A percentile compares a stretch with the other conserved stretches of the same genome.
Conservation (phyloP, 805 yeast genomes). For the Teunomyces stri region DNA sequence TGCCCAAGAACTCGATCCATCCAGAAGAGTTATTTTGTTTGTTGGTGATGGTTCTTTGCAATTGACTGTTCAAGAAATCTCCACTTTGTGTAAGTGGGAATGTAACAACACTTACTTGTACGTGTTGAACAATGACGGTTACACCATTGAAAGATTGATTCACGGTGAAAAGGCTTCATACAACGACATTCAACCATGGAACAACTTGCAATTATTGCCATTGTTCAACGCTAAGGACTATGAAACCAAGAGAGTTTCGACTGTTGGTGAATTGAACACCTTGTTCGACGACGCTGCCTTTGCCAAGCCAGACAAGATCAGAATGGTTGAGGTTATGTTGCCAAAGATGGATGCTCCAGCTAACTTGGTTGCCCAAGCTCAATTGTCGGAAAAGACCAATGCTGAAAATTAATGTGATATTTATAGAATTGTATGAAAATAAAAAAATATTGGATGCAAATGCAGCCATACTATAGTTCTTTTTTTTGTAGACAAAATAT, state of each 20-base stretch:
- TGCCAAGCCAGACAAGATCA: slow-evolving; percentile 13
- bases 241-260: slow-evolving; percentile 13
- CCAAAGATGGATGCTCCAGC: slow-evolving; percentile 20
- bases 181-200: slow-evolving; percentile 22
- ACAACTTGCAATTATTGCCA: slow-evolving; percentile 15
- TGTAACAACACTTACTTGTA: slow-evolving; percentile 15
- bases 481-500: too few species aligned
- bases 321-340: slow-evolving; percentile 20
- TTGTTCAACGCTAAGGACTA: slow-evolving; percentile 16
- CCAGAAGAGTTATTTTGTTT: slow-evolving; percentile 18
- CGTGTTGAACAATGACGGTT: slow-evolving; percentile 22
- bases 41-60: slow-evolving; percentile 23
- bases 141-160: slow-evolving; percentile 21
- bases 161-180: slow-evolving; percentile 18
- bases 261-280: slow-evolving; percentile 15
- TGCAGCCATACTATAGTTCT: neutral
- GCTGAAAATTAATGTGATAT: slow-evolving; percentile 5
- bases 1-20: slow-evolving; percentile 30
- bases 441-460: neutral
- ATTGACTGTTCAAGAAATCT: slow-evolving; percentile 23
- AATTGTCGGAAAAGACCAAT: slow-evolving; percentile 29
- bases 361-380: slow-evolving; percentile 29
- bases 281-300: slow-evolving; percentile 15
- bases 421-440: neutral
- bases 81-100: slow-evolving; percentile 16